Base-by-base conservation (phyloP, 164 flowering plant genomes). In the Vitis amurensis region DNA sequence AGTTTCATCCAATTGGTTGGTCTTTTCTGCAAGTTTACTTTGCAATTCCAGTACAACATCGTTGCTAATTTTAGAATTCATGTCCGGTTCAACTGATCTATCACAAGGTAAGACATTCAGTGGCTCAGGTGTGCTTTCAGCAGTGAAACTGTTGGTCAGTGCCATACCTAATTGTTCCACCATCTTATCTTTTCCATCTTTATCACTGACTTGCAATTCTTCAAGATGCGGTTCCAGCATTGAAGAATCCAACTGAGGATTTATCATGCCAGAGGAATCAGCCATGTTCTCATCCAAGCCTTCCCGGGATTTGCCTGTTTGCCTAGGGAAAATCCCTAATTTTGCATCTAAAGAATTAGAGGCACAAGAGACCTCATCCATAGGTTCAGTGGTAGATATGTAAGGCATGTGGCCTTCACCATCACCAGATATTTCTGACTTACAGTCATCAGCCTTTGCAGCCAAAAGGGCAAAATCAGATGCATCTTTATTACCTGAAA, bases 241-340 rank as follows among this genome's bases (percentile, higher is more conserved):
- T 16, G 88, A 89, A n/a, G 97, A 83, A 81, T 96, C 98, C 80
- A 92, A 70, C 50, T 79, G 93, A n/a, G 79, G 82, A 81, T 88
- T 82, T 23, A 81, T 74, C 58, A 80, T 69, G 12, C 79, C 86
- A 59, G 87, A 84, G 14, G 91, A 88, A 77, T 96, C 98, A 59
- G 88, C 23, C 98, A 93, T 96, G 71, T 86, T 93, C 68, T 92
- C 97, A 81, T 92, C 99, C 59, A 79, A 75, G n/a, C 87, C 92
- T 78, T 87, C 95, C 68, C 72, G 83, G 59, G 72, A 70, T 80
- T 86, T 91, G 64, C 82, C 59, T 1, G 74, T 29, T 69, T 76
- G 84, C 64, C 78, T 74, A 49, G 74, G 73, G 52, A 85, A 70
- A 58, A 68, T 76, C 44, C 79, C 88, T 44, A 77, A 55, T 69